Percentiles rank a stretch among this genome's conserved stretches.
phyloP scores from a whole-genome alignment of 805 yeast genomes.

The Candida tibetensis region DNA sequence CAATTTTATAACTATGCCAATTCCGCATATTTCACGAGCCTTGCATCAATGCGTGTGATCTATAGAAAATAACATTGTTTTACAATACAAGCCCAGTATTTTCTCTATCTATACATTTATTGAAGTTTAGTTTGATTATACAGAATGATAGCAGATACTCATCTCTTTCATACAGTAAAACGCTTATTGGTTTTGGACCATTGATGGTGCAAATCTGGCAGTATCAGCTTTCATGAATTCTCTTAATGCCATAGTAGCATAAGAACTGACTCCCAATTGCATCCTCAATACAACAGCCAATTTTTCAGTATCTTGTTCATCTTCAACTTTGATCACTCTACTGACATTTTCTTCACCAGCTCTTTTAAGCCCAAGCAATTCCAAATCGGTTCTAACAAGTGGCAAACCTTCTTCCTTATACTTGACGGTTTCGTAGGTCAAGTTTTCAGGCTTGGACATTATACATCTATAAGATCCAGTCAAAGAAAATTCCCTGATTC shows the following conservation, averaged over 20 bases:
- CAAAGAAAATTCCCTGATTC: slow-evolving; percentile 82
- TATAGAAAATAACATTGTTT: no score
- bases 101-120: no score
- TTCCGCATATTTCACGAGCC: no score
- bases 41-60: no score
- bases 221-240: slow-evolving; percentile 84
- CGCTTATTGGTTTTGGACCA: slow-evolving; percentile 7
- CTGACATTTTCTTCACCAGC: slow-evolving; percentile 24
- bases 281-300: slow-evolving; percentile 73
- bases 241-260: slow-evolving; percentile 96
- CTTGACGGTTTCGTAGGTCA: slow-evolving; percentile 60
- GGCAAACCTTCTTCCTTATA: slow-evolving; percentile 68
- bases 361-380: slow-evolving; percentile 33
- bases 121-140: no score
- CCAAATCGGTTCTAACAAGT: slow-evolving; percentile 74
- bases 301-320: slow-evolving; percentile 37
- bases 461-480: slow-evolving; percentile 86
- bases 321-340: slow-evolving; percentile 8
- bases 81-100: no score
- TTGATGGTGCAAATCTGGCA: slow-evolving; percentile 30
- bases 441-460: slow-evolving; percentile 59
- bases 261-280: slow-evolving; percentile 80
- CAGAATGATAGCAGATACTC: no score
- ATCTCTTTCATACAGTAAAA: no score
- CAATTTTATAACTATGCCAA: no score